Evolutionary conservation across 768 basidiomycete species (phyloP).

Genomic region (Rhizopogon rudus): DNA sequence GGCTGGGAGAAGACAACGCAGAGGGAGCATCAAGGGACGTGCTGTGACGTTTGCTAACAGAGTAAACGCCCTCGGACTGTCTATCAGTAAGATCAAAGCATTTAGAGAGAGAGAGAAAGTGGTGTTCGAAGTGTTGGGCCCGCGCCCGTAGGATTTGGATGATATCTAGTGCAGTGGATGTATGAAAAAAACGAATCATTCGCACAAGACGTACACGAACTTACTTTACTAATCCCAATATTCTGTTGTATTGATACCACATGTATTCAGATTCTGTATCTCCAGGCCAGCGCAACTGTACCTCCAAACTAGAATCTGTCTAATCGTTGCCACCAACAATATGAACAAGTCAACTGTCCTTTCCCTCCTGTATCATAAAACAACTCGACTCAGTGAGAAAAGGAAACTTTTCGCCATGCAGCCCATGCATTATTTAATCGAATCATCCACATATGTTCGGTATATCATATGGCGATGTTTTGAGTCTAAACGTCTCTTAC

Average conservation of each 20-base stretch:
- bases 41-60: slow-evolving; percentile 72
- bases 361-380: no score
- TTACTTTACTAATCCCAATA: slow-evolving; percentile 1
- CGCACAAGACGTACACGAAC: not conserved
- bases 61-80: slow-evolving; percentile 69
- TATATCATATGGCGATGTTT: not conserved
- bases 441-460: no score
- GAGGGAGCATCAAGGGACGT: slow-evolving; percentile 55
- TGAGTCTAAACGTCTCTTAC: not conserved
- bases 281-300: not conserved
- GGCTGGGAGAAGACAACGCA: slow-evolving; percentile 27
- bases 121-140: slow-evolving; percentile 62
- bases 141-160: slow-evolving; percentile 29
- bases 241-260: not conserved
- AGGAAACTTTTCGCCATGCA: no score
- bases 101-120: slow-evolving; percentile 69
- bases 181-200: no score
- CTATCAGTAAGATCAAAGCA: slow-evolving; percentile 62
- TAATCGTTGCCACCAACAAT: not conserved
- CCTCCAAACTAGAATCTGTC: no score
- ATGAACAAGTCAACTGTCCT: no score
- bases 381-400: no score
- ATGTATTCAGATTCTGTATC: not conserved
- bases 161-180: not conserved
- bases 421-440: no score